Evolutionary conservation across 2,329 filamentous ascomycete genomes (phyloP).

Genomic region (Biscogniauxia marginata): DNA sequence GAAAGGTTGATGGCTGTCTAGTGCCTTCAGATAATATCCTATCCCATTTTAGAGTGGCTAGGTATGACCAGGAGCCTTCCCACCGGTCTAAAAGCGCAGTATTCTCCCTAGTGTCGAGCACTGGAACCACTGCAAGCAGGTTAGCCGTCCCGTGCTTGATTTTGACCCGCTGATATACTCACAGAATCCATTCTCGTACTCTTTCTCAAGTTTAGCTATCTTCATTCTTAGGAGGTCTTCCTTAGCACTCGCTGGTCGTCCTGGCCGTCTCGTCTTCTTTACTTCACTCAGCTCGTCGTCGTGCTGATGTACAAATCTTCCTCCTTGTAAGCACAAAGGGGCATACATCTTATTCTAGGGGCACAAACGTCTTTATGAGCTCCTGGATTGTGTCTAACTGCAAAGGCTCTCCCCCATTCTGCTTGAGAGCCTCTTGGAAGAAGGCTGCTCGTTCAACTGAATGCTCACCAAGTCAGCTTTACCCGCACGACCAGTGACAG

Average conservation of each 20-base stretch:
- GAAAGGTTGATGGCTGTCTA: conserved; percentile 72
- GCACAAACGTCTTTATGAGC: conserved; percentile 58
- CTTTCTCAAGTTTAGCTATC: conserved; percentile 69
- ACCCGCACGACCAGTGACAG: not conserved
- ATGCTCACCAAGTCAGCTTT: not conserved
- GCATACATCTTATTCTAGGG: not conserved
- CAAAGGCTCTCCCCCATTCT: conserved; percentile 50
- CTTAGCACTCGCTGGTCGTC: conserved; percentile 72
- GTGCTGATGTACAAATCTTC: conserved; percentile 64
- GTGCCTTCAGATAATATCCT: conserved; percentile 66
- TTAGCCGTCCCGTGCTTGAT: conserved; percentile 13
- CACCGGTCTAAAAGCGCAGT: conserved; percentile 66
- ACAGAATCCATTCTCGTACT: conserved; percentile 84
- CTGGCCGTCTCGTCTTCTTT: conserved; percentile 70
- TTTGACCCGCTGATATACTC: conserved; percentile 29
- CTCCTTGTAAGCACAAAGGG: conserved; percentile 1
- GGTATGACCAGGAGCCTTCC: conserved; percentile 81
- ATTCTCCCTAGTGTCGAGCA: conserved; percentile 67
- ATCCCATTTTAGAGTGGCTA: conserved; percentile 74
- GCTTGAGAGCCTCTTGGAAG: conserved; percentile 66
- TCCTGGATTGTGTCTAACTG: conserved; percentile 57
- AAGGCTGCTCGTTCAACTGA: conserved; percentile 66
- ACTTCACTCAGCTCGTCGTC: conserved; percentile 67
- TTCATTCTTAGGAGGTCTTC: conserved; percentile 76
- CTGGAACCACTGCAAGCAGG: conserved; percentile 61